Base-by-base conservation (phyloP, 2,329 filamentous ascomycete genomes). In the Cercospora janseana region DNA sequence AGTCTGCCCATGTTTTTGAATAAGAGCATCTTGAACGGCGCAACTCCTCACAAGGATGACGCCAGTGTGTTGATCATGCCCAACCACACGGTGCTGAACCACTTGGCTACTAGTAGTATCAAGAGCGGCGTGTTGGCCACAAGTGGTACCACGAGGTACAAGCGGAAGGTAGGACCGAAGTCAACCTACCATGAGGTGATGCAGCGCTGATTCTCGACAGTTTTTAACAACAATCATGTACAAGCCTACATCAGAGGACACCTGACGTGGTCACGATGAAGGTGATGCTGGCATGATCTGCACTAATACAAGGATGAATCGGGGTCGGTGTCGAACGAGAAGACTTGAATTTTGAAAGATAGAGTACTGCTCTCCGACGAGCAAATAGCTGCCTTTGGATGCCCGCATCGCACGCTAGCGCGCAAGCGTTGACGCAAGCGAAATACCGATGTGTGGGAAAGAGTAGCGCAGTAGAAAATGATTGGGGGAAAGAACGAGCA, bases 151-250 rank as follows among this genome's bases (percentile, higher is more conserved):
- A 98, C 93, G n/a, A 81, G 93, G 69, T 98, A 97, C 70, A 94
- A 90, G 74, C 86, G 88, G 71, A 98, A 98, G 82, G 88, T 88
- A 65, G 20, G 51, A n/a, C n/a, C n/a, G n/a, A 15, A 38, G 8
- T 10, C 12, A 27, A 51, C 12, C 27, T 8, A 23, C 21, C 13
- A 42, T 5, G 24, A 3, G 12, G 28, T 16, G 12, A 27, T 3
- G 27, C 13, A 5, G 24, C 21, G 15, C 24, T 46, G 10, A 45
- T 15, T 2, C 7, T 5, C 1, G 43, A 18, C 62, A 96, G 92
- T 97, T 97, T 71, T 87, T 97, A 27, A 97, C 92, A 3, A 96
- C 91, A 2, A 95, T 97, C 67, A 86, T 97, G 76, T 97, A 97
- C 74, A 97, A 96, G 75, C 90, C 89, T 13, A 89, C 90, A 15